Evolutionary conservation across 2,329 filamentous ascomycete species (phyloP).

Genomic region (Colletotrichum sojae): DNA sequence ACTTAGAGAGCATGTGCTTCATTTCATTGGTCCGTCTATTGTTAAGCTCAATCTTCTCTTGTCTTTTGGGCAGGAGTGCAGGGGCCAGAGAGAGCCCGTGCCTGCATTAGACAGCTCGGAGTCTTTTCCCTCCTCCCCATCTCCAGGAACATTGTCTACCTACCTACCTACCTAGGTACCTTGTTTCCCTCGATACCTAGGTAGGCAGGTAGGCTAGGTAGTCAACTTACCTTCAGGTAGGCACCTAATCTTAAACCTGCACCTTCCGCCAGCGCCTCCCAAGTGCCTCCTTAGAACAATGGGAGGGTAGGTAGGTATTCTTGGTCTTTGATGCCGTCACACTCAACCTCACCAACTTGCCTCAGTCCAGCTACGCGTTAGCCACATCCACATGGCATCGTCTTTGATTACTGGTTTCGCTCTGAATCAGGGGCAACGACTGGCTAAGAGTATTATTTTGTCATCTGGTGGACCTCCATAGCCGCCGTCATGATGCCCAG

Average conservation of each 20-base stretch:
- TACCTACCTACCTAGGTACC: too few species aligned
- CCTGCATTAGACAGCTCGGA: slow-evolving; percentile 29
- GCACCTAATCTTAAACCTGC: background rate
- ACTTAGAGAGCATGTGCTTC: background rate
- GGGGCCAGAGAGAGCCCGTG: slow-evolving; percentile 20
- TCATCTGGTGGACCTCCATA: background rate
- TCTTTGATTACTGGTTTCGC: background rate
- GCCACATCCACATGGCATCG: slow-evolving; percentile 3
- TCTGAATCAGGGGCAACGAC: slow-evolving; percentile 22
- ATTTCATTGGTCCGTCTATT: slow-evolving; percentile 12
- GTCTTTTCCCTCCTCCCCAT: too few species aligned
- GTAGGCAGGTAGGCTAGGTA: too few species aligned
- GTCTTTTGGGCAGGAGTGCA: slow-evolving; percentile 4
- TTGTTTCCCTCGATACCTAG: too few species aligned
- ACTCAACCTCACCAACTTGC: slow-evolving; percentile 5
- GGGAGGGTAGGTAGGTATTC: background rate
- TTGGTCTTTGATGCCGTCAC: slow-evolving; percentile 6
- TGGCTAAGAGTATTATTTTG: slow-evolving; percentile 20
- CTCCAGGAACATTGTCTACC: too few species aligned
- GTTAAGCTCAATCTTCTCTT: slow-evolving; percentile 30
- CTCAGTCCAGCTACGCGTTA: background rate
- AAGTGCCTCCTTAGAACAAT: slow-evolving; percentile 1
- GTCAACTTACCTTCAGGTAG: too few species aligned
- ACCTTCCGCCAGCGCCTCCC: background rate
- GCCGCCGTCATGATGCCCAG: slow-evolving; percentile 3